A percentile compares a stretch with the other conserved stretches of the same genome.
Evolutionary conservation across 306 rosid species (phyloP).

Genomic region (Hippophae tibetana): DNA sequence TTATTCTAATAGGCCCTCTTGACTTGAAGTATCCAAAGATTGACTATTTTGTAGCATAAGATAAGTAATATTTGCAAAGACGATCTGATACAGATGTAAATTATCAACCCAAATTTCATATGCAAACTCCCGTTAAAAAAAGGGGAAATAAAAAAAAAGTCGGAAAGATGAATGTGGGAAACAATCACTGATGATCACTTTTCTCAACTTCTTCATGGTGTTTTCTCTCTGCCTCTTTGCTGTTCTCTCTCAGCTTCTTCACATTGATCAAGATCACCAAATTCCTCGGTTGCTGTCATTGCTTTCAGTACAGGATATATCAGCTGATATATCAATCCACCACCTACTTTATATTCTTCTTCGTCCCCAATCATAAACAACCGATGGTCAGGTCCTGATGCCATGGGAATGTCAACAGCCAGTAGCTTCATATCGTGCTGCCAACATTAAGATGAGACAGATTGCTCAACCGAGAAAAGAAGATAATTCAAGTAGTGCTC

Average conservation of each 20-base stretch:
- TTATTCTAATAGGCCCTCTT: conserved; percentile 31
- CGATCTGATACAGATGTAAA: conserved; percentile 1
- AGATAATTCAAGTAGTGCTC: background rate
- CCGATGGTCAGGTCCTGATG: conserved; percentile 91
- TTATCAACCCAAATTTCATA: conserved; percentile 20
- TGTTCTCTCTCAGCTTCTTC: conserved; percentile 40
- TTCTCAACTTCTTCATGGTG: conserved; percentile 61
- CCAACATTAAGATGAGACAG: conserved; percentile 17
- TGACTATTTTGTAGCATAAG: conserved; percentile 21
- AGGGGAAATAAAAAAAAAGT: conserved; percentile 8
- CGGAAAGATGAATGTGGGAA: conserved; percentile 1
- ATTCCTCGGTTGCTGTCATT: conserved; percentile 80
- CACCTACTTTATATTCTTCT: conserved; percentile 78
- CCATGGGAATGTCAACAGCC: conserved; percentile 94
- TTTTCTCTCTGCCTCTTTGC: conserved; percentile 57
- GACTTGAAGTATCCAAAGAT: conserved; percentile 23
- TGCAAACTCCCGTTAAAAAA: conserved; percentile 22
- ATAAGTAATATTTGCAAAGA: conserved; percentile 21
- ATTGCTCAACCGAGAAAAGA: conserved; percentile 9
- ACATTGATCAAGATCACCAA: conserved; percentile 65
- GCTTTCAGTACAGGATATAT: conserved; percentile 90
- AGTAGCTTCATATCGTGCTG: conserved; percentile 87
- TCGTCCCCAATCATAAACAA: conserved; percentile 67
- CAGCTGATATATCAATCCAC: conserved; percentile 69
- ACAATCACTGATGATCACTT: conserved; percentile 26